These are phyloP conservation scores for Panicum virgatum DNA, from an alignment of 202 grass and related monocot species.

Conservation along the genomic window DNA sequence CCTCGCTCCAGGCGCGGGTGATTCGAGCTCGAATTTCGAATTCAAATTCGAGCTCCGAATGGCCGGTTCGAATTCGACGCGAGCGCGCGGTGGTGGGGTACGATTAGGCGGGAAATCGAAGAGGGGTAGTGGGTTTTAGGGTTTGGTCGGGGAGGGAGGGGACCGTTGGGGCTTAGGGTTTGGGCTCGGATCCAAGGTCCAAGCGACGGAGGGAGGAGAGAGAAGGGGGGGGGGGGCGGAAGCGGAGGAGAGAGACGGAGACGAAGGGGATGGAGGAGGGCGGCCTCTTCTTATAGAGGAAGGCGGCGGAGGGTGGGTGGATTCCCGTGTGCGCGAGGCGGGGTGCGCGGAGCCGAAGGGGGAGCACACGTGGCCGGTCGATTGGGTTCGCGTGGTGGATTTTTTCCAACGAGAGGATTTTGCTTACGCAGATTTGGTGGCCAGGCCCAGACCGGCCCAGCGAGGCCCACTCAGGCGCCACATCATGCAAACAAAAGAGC, in stretches of 20 bases:
- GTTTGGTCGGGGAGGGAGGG: constrained; percentile 2
- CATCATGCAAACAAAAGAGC: not conserved
- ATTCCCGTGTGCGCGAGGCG: constrained; percentile 13
- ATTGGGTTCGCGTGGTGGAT: not conserved
- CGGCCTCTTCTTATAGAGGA: not conserved
- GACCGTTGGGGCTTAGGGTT: constrained; percentile 51
- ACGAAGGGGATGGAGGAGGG: not conserved
- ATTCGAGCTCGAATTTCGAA: constrained; percentile 32
- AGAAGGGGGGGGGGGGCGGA: not conserved
- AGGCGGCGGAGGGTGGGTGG: not conserved
- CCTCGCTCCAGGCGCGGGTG: not conserved
- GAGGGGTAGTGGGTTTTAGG: not conserved
- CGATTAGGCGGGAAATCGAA: constrained; percentile 35
- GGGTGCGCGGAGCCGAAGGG: constrained; percentile 17
- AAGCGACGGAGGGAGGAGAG: not conserved
- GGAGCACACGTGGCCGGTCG: constrained; percentile 1
- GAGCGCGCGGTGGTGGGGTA: not conserved
- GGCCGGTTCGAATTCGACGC: not conserved
- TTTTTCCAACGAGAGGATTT: constrained; percentile 22
- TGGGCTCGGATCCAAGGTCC: constrained; percentile 42
- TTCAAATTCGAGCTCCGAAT: constrained; percentile 18
- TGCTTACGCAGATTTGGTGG: not conserved
- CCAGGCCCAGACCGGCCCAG: not conserved
- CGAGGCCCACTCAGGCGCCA: no score
- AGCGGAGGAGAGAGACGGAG: constrained; percentile 16